phyloP scores from a whole-genome alignment of 139 green algal genomes.

The Tetraselmis chui region DNA sequence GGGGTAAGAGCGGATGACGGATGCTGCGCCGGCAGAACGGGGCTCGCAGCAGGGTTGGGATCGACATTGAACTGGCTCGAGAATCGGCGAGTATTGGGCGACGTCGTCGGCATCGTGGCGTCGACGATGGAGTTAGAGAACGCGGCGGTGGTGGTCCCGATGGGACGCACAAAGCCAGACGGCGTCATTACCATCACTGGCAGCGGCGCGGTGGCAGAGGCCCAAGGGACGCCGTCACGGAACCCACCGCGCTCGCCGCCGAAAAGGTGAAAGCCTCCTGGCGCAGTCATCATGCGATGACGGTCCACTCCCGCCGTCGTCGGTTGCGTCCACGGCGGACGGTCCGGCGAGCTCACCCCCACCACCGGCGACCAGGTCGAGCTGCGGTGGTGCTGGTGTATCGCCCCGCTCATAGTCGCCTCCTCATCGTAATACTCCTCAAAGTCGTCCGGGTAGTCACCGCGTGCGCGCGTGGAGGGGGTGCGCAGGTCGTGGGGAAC shows the following conservation, averaged over 20 bases:
- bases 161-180: not conserved
- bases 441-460: not conserved
- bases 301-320: not conserved
- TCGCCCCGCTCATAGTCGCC: too few species aligned
- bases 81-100: too few species aligned
- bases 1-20: too few species aligned
- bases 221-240: not conserved
- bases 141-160: not conserved
- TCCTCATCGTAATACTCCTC: not conserved
- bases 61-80: too few species aligned
- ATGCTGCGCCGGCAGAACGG: too few species aligned
- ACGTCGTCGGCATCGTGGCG: too few species aligned
- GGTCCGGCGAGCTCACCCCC: too few species aligned
- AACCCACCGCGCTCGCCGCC: not conserved
- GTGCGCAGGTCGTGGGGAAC: not conserved
- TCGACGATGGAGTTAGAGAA: too few species aligned
- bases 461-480: too few species aligned
- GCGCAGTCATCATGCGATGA: not conserved
- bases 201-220: not conserved
- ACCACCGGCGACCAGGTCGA: not conserved
- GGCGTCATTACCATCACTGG: not conserved
- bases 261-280: not conserved
- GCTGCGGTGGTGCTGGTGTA: too few species aligned
- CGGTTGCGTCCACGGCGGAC: too few species aligned
- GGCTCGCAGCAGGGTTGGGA: too few species aligned